phyloP scores from a whole-genome alignment of 192 early-diverging fungal genomes.

The Coemansia sp. region DNA sequence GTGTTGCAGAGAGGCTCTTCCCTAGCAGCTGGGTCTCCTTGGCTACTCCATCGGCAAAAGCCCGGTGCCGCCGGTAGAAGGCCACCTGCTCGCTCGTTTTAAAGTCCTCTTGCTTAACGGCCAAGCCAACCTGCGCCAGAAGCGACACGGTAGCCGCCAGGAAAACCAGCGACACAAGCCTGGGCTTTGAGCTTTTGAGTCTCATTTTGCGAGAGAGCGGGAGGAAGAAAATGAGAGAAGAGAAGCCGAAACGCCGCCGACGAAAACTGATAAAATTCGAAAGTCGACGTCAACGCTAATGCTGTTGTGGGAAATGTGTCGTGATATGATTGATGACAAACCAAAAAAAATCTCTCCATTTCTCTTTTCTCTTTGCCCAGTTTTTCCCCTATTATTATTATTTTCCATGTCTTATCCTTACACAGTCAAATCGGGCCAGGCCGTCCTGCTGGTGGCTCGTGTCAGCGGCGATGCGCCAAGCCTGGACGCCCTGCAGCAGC shows the following conservation, averaged over 20 bases:
- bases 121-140: slow-evolving; percentile 25
- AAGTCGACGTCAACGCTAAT: too few relatives aligned
- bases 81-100: slow-evolving; percentile 81
- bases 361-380: neutral
- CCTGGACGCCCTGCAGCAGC: slow-evolving; percentile 38
- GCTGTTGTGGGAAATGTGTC: too few relatives aligned
- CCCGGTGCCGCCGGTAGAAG: slow-evolving; percentile 87
- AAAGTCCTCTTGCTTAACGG: slow-evolving; percentile 83
- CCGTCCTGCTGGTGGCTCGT: slow-evolving; percentile 36
- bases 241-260: neutral
- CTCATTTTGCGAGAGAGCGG: slow-evolving; percentile 9
- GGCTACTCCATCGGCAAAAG: slow-evolving; percentile 69
- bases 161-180: slow-evolving; percentile 17
- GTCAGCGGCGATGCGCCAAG: slow-evolving; percentile 27
- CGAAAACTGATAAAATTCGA: too few relatives aligned
- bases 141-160: slow-evolving; percentile 16
- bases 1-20: slow-evolving; percentile 4
- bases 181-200: neutral
- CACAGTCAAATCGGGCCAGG: slow-evolving; percentile 26
- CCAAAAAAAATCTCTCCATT: neutral
- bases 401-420: slow-evolving; percentile 1
- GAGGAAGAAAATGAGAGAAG: neutral
- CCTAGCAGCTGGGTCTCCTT: slow-evolving; percentile 15
- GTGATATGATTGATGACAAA: too few relatives aligned
- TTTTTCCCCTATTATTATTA: neutral